Conservation (phyloP, 345 rosid genomes). For the Salix koriyanagi region DNA sequence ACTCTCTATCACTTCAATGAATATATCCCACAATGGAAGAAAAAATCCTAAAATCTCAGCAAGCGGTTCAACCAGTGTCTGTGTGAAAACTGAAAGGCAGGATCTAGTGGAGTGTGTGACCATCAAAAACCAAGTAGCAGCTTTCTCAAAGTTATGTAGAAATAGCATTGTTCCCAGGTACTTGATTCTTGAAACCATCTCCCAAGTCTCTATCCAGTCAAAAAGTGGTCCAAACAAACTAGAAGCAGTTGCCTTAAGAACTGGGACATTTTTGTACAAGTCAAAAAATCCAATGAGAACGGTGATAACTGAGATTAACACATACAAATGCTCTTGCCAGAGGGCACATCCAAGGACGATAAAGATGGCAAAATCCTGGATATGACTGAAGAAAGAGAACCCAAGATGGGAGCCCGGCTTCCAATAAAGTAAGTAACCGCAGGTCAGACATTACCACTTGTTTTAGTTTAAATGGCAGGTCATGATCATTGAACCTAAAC, state of each 20-base stretch:
- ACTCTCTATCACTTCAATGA: conserved; percentile 46
- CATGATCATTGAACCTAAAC: conserved; percentile 68
- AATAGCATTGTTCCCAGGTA: conserved; percentile 98
- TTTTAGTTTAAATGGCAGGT: conserved; percentile 76
- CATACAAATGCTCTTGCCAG: conserved; percentile 85
- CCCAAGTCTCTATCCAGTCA: conserved; percentile 97
- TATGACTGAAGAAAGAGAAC: conserved; percentile 95
- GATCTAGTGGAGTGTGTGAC: conserved; percentile 52
- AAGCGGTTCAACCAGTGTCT: conserved; percentile 58
- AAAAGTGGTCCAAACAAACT: conserved; percentile 84
- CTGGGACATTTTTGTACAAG: conserved; percentile 93
- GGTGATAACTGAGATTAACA: conserved; percentile 65
- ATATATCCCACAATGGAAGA: conserved; percentile 61
- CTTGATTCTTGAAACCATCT: conserved; percentile 88
- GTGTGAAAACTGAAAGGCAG: conserved; percentile 50
- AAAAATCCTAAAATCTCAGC: conserved; percentile 41
- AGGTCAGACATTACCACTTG: conserved; percentile 68
- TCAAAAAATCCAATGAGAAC: conserved; percentile 92
- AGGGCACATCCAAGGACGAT: conserved; percentile 99
- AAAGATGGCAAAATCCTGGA: conserved; percentile 84
- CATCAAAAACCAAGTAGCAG: conserved; percentile 58
- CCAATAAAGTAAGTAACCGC: conserved; percentile 78
- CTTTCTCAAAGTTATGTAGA: conserved; percentile 87
- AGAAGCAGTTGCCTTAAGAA: conserved; percentile 86
- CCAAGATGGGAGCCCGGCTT: conserved; percentile 99